These are phyloP conservation scores for Trichopus zeylanicus DNA, from an alignment of 116 monocot species.

Conservation along the genomic window DNA sequence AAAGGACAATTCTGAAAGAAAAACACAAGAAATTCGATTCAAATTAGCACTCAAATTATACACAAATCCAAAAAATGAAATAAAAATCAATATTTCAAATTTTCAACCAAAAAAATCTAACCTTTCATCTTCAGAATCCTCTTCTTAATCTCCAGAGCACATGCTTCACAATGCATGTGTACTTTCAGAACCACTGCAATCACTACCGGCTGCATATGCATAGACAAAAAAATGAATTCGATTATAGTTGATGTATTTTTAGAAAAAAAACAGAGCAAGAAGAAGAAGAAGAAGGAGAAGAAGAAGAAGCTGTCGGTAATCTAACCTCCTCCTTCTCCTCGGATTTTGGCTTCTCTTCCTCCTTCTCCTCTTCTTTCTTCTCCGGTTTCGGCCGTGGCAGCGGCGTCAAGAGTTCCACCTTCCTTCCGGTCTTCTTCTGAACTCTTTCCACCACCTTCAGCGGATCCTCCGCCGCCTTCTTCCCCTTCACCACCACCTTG, in stretches of 20 bases:
- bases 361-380: constrained; percentile 25
- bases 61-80: neutral
- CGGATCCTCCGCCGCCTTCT: constrained; percentile 67
- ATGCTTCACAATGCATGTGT: constrained; percentile 96
- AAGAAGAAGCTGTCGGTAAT: neutral
- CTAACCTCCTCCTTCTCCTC: constrained; percentile 32
- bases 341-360: constrained; percentile 45
- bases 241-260: neutral
- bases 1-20: too few species aligned
- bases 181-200: constrained; percentile 68
- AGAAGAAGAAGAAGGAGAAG: neutral
- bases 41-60: neutral
- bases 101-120: constrained; percentile 6
- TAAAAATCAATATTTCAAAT: neutral
- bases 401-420: constrained; percentile 54
- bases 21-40: too few species aligned
- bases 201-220: constrained; percentile 34
- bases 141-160: constrained; percentile 78
- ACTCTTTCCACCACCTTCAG: constrained; percentile 63
- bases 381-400: constrained; percentile 41
- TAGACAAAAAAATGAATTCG: neutral
- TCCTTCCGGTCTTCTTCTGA: constrained; percentile 65
- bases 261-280: neutral
- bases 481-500: constrained; percentile 80
- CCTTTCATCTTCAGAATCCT: constrained; percentile 88